Percentiles rank a stretch among this genome's conserved stretches.
Conservation (phyloP, 495 filamentous ascomycete species). For the Penicillium lagena region DNA sequence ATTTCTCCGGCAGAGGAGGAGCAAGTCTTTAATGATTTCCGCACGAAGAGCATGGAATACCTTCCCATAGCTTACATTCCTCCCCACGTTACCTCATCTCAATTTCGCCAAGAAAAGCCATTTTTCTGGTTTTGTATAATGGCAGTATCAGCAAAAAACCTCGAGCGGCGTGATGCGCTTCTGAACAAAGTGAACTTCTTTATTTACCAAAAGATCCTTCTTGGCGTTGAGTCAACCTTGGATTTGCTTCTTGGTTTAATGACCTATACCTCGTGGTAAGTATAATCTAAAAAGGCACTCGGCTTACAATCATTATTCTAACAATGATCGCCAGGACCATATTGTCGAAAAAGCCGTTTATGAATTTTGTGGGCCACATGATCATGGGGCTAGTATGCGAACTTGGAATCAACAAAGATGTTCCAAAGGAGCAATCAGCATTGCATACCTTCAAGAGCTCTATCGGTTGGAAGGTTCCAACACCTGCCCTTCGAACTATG, state of each 20-base stretch:
- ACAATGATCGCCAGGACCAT: slow-evolving; percentile 8
- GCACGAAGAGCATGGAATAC: slow-evolving; percentile 29
- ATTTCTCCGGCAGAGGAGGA: slow-evolving; percentile 31
- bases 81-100: slow-evolving; percentile 32
- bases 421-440: slow-evolving; percentile 16
- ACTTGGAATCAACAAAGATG: slow-evolving; percentile 46
- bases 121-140: slow-evolving; percentile 53
- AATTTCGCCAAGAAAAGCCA: slow-evolving; percentile 39
- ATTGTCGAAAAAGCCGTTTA: slow-evolving; percentile 12
- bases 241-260: slow-evolving; percentile 53
- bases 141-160: slow-evolving; percentile 27
- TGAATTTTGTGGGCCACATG: slow-evolving; percentile 41
- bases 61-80: slow-evolving; percentile 43
- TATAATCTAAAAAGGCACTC: background rate
- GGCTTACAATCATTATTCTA: background rate
- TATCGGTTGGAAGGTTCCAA: slow-evolving; percentile 11
- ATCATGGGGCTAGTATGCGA: slow-evolving; percentile 47
- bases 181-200: slow-evolving; percentile 31
- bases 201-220: slow-evolving; percentile 39
- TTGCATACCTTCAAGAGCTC: slow-evolving; percentile 20
- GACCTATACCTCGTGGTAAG: slow-evolving; percentile 39
- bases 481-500: slow-evolving; percentile 25
- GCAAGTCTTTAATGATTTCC: slow-evolving; percentile 31
- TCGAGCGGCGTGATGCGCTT: slow-evolving; percentile 26
- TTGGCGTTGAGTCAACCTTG: slow-evolving; percentile 43